Base-by-base conservation (phyloP, 176 grass and related monocot genomes). In the Saccharum spontaneum region DNA sequence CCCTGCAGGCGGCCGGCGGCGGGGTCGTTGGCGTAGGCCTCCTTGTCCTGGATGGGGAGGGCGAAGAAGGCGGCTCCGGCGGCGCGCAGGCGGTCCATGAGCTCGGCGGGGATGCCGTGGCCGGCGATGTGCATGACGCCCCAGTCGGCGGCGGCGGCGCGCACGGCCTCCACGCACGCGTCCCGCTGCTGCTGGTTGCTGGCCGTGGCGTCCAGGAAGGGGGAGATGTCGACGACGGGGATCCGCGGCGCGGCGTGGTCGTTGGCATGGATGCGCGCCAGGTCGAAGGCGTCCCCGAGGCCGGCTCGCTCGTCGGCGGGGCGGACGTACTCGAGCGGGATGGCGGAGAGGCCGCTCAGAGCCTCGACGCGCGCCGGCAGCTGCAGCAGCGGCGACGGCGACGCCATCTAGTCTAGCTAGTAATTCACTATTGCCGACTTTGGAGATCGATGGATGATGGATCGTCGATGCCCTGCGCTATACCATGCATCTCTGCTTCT, bases 91-190 rank as follows among this genome's bases (percentile, higher is more conserved):
- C 63, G 62, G 15, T 89, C 93, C 22, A 94, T 18, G 16, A 94
- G 49, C 10, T 89, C 91, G 3, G 9, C 23, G 4, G 91, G 45
- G 50, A 98, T 79, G 26, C 93, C 91, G 68, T 98, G 96, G 8
- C 92, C 92, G 6, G 89, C 79, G 39, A 98, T 17, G 86, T 98
- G 96, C 93, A 98, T 92, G 9, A 98, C 96, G 36, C 96, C 96
- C 93, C 96, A 98, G 10, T 92, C 96, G 23, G 28, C 31, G 0
- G 96, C 96, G 20, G 91, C 96, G 33, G 50, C 79, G 45, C 82
- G 57, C 76, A 94, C 91, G 6, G 85, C 91, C 63, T 85, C 92
- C 36, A 88, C 84, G 69, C 87, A 92, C 16, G 69, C 76, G 80
- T 30, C 36, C 44, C 67, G 59, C 59, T 61, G 57, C 9, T 22